A percentile compares a stretch with the other conserved stretches of the same genome.
Conservation (phyloP, 1,284 basidiomycete species). For the Microbotryum saponariae region DNA sequence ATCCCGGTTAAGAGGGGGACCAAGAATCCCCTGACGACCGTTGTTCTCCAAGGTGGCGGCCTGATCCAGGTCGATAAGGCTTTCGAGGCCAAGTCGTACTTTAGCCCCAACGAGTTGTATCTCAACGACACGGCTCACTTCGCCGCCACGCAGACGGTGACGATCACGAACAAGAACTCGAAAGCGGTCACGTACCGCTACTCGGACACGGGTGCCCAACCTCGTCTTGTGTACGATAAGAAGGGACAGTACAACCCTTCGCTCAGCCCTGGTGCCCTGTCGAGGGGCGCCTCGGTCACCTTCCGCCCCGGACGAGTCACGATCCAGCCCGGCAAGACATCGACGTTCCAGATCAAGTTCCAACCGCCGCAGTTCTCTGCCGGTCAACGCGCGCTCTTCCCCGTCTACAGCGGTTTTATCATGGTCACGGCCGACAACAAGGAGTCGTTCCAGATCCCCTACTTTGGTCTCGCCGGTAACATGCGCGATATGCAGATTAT, state of each 20-base stretch:
- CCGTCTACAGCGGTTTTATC: slow-evolving; percentile 32
- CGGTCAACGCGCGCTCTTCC: slow-evolving; percentile 12
- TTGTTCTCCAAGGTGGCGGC: slow-evolving; percentile 45
- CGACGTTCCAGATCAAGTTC: slow-evolving; percentile 6
- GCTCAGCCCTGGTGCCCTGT: too few relatives aligned
- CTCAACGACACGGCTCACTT: slow-evolving; percentile 64
- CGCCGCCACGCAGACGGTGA: slow-evolving; percentile 43
- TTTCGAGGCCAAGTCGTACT: slow-evolving; percentile 49
- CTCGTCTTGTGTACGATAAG: neutral
- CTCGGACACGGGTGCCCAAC: neutral
- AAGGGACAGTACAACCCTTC: slow-evolving; percentile 1
- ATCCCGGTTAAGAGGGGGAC: slow-evolving; percentile 47
- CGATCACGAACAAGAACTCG: slow-evolving; percentile 36
- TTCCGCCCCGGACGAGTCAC: neutral
- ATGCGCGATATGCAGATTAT: slow-evolving; percentile 25
- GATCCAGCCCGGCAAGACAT: slow-evolving; percentile 6
- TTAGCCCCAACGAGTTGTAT: slow-evolving; percentile 55
- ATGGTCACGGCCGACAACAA: neutral
- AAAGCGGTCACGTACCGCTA: slow-evolving; percentile 13
- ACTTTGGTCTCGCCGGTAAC: slow-evolving; percentile 23
- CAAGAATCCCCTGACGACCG: slow-evolving; percentile 39
- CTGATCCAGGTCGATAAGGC: slow-evolving; percentile 59
- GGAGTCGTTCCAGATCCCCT: slow-evolving; percentile 17
- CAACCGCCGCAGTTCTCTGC: slow-evolving; percentile 8
- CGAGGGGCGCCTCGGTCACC: too few relatives aligned